A percentile compares a stretch with the other conserved stretches of the same genome.
Conservation (phyloP, 2,329 filamentous ascomycete genomes). For the Exophiala calicioides region DNA sequence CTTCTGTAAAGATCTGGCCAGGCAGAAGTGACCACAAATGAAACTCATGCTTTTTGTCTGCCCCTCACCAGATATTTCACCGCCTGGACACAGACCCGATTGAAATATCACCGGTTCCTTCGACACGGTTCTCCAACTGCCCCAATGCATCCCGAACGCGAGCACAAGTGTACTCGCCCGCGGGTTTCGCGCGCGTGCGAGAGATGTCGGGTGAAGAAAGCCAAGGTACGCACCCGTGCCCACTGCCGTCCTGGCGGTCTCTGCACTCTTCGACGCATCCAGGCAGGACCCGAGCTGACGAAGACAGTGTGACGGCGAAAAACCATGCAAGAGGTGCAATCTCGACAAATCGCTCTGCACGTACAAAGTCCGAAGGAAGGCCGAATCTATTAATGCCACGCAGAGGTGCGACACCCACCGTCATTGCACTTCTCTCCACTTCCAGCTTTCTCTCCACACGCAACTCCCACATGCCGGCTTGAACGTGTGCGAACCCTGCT, state of each 20-base stretch:
- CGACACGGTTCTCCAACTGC: neutral
- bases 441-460: too few relatives aligned
- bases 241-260: neutral
- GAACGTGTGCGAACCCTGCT: neutral
- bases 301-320: slow-evolving; percentile 24
- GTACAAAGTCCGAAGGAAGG: slow-evolving; percentile 17
- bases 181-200: slow-evolving; percentile 20
- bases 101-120: neutral
- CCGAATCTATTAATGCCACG: slow-evolving; percentile 11
- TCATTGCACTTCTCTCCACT: too few relatives aligned
- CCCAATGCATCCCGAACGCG: slow-evolving; percentile 9
- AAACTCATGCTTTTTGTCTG: too few relatives aligned
- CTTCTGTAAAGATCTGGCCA: too few relatives aligned
- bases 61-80: too few relatives aligned
- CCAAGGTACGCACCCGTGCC: slow-evolving; percentile 4
- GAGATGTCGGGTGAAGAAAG: slow-evolving; percentile 20
- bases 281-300: too few relatives aligned
- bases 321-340: slow-evolving; percentile 22
- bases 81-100: too few relatives aligned
- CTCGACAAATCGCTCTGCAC: slow-evolving; percentile 20
- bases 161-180: slow-evolving; percentile 6
- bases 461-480: neutral
- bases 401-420: slow-evolving; percentile 12
- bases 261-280: too few relatives aligned
- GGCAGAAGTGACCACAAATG: too few relatives aligned